phyloP scores from a whole-genome alignment of 1,139 yeast genomes.

The Blastobotrys elegans region DNA sequence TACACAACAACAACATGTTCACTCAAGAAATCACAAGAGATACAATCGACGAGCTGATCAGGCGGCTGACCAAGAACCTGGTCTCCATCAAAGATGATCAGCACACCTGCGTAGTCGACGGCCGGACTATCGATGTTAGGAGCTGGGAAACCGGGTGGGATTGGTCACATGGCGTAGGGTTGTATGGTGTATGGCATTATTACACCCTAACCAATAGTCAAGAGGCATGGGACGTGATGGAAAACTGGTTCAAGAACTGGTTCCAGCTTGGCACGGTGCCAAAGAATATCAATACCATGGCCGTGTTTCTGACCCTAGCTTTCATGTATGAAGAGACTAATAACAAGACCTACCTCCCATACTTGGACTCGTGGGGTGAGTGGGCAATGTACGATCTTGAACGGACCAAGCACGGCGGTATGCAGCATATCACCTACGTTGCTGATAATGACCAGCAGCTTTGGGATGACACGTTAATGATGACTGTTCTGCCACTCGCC shows the following conservation, averaged over 20 bases:
- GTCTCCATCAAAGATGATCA: conserved; percentile 13
- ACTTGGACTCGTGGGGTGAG: conserved; percentile 37
- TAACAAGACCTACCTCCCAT: conserved; percentile 29
- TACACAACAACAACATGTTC: too few species aligned
- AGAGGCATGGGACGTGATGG: conserved; percentile 26
- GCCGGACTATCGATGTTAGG: conserved; percentile 36
- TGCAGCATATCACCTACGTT: conserved; percentile 37
- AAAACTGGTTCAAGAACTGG: conserved; percentile 32
- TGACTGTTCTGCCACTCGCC: conserved; percentile 38
- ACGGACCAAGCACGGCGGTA: conserved; percentile 36
- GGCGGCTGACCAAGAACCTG: conserved; percentile 11
- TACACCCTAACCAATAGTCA: conserved; percentile 30
- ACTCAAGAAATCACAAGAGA: neutral
- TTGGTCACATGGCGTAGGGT: conserved; percentile 36
- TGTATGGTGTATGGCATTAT: conserved; percentile 39
- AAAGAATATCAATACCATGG: conserved; percentile 38
- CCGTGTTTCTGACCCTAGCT: conserved; percentile 35
- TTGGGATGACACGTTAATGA: conserved; percentile 40
- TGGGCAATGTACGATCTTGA: conserved; percentile 36
- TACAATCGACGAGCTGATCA: neutral
- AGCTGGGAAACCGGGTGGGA: conserved; percentile 40
- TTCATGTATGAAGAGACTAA: conserved; percentile 31
- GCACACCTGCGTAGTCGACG: conserved; percentile 35
- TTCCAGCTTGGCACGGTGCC: conserved; percentile 35
- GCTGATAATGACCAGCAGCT: conserved; percentile 34